Conservation (phyloP, 106 monocot species). For the Amphibolis antarctica region DNA sequence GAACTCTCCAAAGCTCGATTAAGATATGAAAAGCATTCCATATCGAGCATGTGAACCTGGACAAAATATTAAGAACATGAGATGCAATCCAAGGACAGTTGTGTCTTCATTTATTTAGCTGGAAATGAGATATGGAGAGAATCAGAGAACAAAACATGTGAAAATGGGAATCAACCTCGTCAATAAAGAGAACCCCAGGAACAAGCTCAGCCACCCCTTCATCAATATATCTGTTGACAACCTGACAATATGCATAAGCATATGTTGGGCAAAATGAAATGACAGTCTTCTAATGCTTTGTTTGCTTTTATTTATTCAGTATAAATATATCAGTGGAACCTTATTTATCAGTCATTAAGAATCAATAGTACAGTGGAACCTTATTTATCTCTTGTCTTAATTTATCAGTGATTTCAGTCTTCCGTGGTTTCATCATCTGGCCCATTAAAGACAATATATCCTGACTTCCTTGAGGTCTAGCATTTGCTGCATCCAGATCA, state of each 20-base stretch:
- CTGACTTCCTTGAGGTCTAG: conserved; percentile 95
- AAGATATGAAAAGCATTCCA: conserved; percentile 96
- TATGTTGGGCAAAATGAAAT: not conserved
- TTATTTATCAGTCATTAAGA: no score
- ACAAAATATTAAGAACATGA: not conserved
- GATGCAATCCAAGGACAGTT: not conserved
- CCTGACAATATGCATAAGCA: conserved; percentile 30
- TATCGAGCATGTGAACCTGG: conserved; percentile 98
- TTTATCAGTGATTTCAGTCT: conserved; percentile 98
- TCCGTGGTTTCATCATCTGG: conserved; percentile 98
- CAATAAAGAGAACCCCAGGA: conserved; percentile 94
- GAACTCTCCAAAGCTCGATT: conserved; percentile 97
- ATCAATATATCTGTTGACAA: conserved; percentile 94
- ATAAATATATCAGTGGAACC: not conserved
- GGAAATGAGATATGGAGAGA: not conserved
- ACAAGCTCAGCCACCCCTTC: conserved; percentile 97
- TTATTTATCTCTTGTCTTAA: conserved; percentile 95
- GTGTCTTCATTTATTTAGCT: no score
- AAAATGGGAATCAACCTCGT: conserved; percentile 43
- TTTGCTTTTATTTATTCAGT: not conserved
- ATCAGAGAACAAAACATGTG: not conserved
- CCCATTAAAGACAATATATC: conserved; percentile 99
- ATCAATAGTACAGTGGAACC: conserved; percentile 20
- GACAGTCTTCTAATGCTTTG: not conserved
- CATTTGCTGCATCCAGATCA: conserved; percentile 99